Percentiles rank a stretch among this genome's conserved stretches.
Conservation (phyloP, 1,284 basidiomycete genomes). For the Ceraceosorus guamensis region DNA sequence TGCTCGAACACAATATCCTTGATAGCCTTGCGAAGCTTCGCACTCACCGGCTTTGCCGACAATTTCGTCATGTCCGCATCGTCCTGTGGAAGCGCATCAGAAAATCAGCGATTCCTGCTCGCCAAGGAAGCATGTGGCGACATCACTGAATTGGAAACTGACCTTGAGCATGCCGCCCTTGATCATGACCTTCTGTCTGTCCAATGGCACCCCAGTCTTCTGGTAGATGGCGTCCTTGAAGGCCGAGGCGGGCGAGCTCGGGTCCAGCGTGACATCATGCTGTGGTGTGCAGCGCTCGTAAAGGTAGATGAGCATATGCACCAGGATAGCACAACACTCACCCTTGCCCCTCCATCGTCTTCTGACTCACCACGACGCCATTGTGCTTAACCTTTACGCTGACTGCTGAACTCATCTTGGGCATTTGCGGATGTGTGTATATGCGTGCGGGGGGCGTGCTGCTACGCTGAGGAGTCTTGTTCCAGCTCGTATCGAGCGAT, state of each 20-base stretch:
- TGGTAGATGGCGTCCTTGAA: constrained; percentile 80
- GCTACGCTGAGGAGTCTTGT: too few species aligned
- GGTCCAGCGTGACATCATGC: constrained; percentile 55
- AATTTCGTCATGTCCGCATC: constrained; percentile 77
- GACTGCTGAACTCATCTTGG: constrained; percentile 43
- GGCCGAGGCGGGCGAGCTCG: constrained; percentile 60
- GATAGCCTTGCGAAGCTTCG: not conserved
- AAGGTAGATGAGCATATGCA: not conserved
- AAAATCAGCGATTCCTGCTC: not conserved
- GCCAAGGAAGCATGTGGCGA: too few species aligned
- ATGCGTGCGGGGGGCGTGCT: too few species aligned
- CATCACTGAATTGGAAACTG: not conserved
- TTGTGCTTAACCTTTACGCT: constrained; percentile 81
- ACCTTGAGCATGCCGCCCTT: constrained; percentile 80
- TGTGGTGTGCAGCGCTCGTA: constrained; percentile 39
- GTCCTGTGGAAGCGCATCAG: constrained; percentile 55
- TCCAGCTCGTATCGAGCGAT: too few species aligned
- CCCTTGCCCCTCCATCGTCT: constrained; percentile 58
- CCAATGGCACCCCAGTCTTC: constrained; percentile 73
- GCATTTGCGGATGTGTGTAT: constrained; percentile 17
- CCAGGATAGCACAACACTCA: constrained; percentile 77
- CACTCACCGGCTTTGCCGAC: constrained; percentile 63
- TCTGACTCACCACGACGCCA: constrained; percentile 57
- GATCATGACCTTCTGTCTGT: constrained; percentile 94
- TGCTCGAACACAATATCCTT: not conserved